Conservation (phyloP, 257 asterid species). For the Plantago ovata region DNA sequence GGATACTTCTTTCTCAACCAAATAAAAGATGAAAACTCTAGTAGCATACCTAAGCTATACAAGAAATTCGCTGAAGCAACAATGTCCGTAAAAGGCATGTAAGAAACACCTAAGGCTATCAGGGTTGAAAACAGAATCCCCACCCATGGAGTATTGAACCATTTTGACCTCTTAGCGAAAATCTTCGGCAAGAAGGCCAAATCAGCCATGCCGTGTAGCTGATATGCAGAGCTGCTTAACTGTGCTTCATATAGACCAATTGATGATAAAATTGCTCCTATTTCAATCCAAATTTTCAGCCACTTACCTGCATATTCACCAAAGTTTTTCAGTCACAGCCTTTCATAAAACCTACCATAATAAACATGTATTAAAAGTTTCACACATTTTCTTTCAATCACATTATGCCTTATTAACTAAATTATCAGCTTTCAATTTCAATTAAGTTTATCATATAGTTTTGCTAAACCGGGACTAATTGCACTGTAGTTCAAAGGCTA, state of each 20-base stretch:
- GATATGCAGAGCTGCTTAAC: constrained; percentile 46
- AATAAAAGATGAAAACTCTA: constrained; percentile 66
- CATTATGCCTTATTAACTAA: too few species aligned
- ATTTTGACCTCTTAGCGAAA: constrained; percentile 37
- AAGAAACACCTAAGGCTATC: constrained; percentile 52
- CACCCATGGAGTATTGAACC: constrained; percentile 77
- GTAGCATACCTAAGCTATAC: constrained; percentile 69
- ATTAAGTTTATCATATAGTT: too few species aligned
- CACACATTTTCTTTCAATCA: too few species aligned
- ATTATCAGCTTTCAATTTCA: too few species aligned
- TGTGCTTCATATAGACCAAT: constrained; percentile 75
- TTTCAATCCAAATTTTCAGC: constrained; percentile 71
- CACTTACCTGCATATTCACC: constrained; percentile 30
- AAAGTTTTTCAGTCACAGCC: too few species aligned
- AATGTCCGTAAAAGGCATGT: constrained; percentile 46
- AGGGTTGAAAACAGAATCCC: constrained; percentile 55
- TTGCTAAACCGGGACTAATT: too few species aligned
- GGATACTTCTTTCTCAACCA: constrained; percentile 62
- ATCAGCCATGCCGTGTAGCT: constrained; percentile 62
- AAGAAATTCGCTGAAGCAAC: constrained; percentile 61
- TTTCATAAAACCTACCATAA: too few species aligned
- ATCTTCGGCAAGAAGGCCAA: constrained; percentile 39
- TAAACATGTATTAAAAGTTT: too few species aligned
- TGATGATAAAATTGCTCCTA: constrained; percentile 57
- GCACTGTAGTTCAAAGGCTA: too few species aligned